Evolutionary conservation across 2,329 filamentous ascomycete genomes (phyloP).

Genomic region (Nectriaceae sp.): DNA sequence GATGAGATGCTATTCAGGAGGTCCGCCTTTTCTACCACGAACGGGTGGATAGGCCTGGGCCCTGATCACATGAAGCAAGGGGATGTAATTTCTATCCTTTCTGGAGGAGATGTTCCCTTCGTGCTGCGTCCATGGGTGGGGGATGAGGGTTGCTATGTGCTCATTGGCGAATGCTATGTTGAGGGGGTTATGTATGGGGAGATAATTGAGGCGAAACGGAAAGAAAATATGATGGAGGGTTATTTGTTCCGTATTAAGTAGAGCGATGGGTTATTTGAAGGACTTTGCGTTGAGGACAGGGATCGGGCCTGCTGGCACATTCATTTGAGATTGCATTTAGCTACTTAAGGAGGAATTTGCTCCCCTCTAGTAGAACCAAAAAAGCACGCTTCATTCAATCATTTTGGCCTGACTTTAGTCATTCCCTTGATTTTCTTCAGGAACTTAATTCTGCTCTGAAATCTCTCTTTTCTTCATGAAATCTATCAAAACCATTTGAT

Average conservation of each 20-base stretch:
- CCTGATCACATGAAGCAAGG: conserved; percentile 2
- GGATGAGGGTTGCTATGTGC: background rate
- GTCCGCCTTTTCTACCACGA: conserved; percentile 1
- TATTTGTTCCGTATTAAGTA: background rate
- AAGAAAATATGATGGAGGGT: background rate
- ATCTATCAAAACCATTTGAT: too few relatives aligned
- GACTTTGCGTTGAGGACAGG: too few relatives aligned
- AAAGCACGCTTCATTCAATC: too few relatives aligned
- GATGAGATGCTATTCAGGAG: background rate
- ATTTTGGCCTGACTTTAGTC: too few relatives aligned
- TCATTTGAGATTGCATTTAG: too few relatives aligned
- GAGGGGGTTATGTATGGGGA: conserved; percentile 6
- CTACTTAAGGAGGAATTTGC: too few relatives aligned
- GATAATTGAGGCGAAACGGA: background rate
- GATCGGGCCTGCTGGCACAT: too few relatives aligned
- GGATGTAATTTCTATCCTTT: conserved; percentile 1
- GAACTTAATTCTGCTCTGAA: too few relatives aligned
- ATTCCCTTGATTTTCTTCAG: too few relatives aligned
- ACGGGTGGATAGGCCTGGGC: conserved; percentile 2
- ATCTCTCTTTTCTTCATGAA: too few relatives aligned
- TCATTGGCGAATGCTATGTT: conserved; percentile 7
- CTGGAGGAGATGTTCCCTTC: background rate
- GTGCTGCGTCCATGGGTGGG: background rate
- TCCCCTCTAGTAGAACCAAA: too few relatives aligned
- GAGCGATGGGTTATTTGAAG: too few relatives aligned